Percentiles rank a stretch among this genome's conserved stretches.
Evolutionary conservation across 371 early-diverging fungal genomes (phyloP).

Genomic region (Mucor circinelloides): DNA sequence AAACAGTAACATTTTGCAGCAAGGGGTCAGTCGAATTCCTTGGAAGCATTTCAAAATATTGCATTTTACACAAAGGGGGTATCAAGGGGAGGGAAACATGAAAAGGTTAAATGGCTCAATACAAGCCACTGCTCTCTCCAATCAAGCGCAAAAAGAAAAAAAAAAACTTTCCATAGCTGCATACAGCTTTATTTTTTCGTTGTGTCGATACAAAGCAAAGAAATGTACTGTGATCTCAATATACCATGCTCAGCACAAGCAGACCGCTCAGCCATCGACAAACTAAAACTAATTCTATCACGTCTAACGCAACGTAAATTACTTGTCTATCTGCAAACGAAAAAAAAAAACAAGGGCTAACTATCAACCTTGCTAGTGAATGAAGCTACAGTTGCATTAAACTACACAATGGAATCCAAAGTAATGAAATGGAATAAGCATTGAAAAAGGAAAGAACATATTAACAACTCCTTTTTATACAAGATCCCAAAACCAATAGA

Average conservation of each 20-base stretch:
- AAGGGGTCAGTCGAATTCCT: background rate
- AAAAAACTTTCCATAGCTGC: background rate
- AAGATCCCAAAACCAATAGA: constrained; percentile 6
- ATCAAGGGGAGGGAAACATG: background rate
- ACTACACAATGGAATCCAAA: constrained; percentile 17
- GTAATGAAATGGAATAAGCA: background rate
- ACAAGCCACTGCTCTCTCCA: background rate
- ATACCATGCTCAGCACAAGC: constrained; percentile 31
- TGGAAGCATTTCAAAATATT: background rate
- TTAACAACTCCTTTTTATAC: background rate
- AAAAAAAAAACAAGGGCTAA: background rate
- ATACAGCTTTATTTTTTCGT: background rate
- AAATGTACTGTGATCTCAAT: constrained; percentile 42
- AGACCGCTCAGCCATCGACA: constrained; percentile 25
- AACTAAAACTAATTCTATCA: constrained; percentile 31
- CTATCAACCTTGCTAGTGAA: constrained; percentile 8
- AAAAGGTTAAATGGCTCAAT: background rate
- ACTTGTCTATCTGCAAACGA: background rate
- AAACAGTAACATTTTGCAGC: background rate
- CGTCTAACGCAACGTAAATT: constrained; percentile 30
- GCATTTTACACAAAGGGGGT: background rate
- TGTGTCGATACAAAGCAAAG: background rate
- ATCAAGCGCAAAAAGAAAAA: background rate
- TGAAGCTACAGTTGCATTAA: constrained; percentile 25
- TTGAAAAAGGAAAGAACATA: background rate